These are phyloP conservation scores for Lepiota venenata DNA, from an alignment of 768 basidiomycete genomes.

Conservation along the genomic window DNA sequence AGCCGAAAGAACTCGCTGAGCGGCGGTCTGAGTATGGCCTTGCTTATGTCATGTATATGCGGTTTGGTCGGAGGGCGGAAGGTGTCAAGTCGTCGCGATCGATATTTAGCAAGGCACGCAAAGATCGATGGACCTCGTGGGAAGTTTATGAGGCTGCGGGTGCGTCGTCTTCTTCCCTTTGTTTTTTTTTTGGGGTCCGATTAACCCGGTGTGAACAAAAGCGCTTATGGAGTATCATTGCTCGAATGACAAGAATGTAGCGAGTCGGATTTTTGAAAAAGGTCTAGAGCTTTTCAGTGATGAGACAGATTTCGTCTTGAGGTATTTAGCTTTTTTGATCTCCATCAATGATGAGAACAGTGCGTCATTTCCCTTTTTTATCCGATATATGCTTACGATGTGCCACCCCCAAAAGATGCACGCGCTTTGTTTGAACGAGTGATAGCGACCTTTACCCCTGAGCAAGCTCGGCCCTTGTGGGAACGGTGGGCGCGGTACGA, in stretches of 20 bases:
- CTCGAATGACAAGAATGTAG: constrained; percentile 71
- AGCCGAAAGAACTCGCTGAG: constrained; percentile 52
- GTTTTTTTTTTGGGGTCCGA: constrained; percentile 8
- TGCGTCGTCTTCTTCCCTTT: constrained; percentile 31
- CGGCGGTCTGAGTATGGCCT: constrained; percentile 70
- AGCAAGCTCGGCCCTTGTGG: constrained; percentile 85
- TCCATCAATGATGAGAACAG: constrained; percentile 95
- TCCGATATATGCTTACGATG: constrained; percentile 9
- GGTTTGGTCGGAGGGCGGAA: constrained; percentile 86
- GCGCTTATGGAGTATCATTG: constrained; percentile 96
- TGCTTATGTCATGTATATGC: constrained; percentile 89
- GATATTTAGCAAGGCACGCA: constrained; percentile 81
- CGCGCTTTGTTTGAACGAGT: constrained; percentile 93
- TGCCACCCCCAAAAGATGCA: constrained; percentile 81
- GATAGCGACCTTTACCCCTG: constrained; percentile 71
- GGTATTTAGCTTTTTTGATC: constrained; percentile 91
- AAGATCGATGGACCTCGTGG: constrained; percentile 77
- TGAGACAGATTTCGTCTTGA: constrained; percentile 81
- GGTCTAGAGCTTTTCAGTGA: constrained; percentile 82
- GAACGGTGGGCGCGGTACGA: constrained; percentile 95
- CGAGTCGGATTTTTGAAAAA: constrained; percentile 90
- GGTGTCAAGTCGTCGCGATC: constrained; percentile 76
- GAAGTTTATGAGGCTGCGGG: constrained; percentile 93
- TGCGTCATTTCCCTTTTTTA: constrained; percentile 34
- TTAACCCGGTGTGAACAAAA: constrained; percentile 26